These are phyloP conservation scores for Stenocarpella maydis DNA, from an alignment of 2,329 filamentous ascomycete genomes.

Conservation along the genomic window DNA sequence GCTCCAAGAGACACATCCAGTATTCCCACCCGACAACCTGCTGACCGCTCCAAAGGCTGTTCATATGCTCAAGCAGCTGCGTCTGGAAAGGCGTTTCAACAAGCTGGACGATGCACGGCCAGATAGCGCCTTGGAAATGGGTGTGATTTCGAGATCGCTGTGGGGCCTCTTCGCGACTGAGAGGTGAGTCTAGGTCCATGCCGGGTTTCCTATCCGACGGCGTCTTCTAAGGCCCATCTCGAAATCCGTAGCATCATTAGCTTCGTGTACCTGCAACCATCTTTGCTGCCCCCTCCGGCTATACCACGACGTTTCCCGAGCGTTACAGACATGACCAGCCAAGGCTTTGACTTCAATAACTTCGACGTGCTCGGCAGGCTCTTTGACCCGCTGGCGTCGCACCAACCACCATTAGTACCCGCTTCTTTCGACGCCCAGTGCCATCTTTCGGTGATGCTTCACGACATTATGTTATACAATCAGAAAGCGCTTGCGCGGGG, in stretches of 20 bases:
- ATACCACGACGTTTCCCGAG: not conserved
- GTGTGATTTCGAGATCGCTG: not conserved
- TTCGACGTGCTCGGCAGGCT: not conserved
- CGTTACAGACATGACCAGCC: not conserved
- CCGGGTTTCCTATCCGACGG: no score
- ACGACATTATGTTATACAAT: not conserved
- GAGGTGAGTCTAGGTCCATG: not conserved
- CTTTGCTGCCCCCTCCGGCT: not conserved
- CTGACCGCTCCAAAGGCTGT: conserved; percentile 1
- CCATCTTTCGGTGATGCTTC: not conserved
- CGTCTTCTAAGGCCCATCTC: not conserved
- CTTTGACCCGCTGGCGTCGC: not conserved
- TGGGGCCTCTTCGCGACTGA: not conserved
- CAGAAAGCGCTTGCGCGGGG: not conserved
- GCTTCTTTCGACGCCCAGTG: not conserved
- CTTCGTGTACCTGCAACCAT: conserved; percentile 9
- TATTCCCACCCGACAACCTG: not conserved
- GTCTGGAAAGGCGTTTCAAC: not conserved
- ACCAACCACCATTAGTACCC: not conserved
- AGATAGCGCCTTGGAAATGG: not conserved
- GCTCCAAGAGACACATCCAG: not conserved
- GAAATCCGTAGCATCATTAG: not conserved
- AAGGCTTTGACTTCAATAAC: not conserved
- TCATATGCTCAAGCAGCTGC: conserved; percentile 7
- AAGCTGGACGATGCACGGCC: not conserved